Evolutionary conservation across 2,329 filamentous ascomycete species (phyloP), one percentile per base, ranked within the genome.

Genomic region (Sporothrix curviconia): DNA sequence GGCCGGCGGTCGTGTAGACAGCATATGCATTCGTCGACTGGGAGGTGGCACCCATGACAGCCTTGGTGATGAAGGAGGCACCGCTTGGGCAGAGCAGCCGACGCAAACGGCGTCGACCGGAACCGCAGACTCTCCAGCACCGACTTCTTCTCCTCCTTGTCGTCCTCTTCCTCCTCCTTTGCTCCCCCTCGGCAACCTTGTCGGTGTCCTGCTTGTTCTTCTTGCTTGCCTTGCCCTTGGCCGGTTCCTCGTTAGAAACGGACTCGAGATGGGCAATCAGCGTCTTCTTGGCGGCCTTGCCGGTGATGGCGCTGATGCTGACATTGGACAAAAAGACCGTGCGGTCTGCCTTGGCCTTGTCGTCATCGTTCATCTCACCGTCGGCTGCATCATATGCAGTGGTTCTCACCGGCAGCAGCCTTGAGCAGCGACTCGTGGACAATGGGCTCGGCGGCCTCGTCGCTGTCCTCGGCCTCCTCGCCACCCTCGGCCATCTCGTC

Each of bases 311-410:
- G 54, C 86, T 78, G 22, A 82, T 86, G 14, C 91, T 91, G 46
- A 99, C 90, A 67, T 99, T 99, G 66, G 89, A 88, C 12, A 99
- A 77, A 73, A 97, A 99, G 42, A 97, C 84, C 7, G 94, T 99
- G 57, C 94, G 87, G 58, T 83, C 82, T 8, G 92, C 89, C 75
- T 95, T 96, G 58, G 95, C 89, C 47, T 65, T 75, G 70, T 78
- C 84, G 72, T 75, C 79, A 69, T 72, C 63, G 7, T 71, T 72
- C 8, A 74, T 73, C 19, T 25, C 55, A 11, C 44, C 57, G 6
- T 42, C 72, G 55, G 73, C 76, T 62, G 69, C 66, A 9, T 66
- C 66, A 19, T 66, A 66, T 22, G 66, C 66, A 12, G 55, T 40
- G 70, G 70, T 67, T 34, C 70, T 73, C 66, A 37, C 19, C 32